Percentiles rank a stretch among this genome's conserved stretches.
These are phyloP conservation scores for Geotrichum restrictum DNA, from an alignment of 1,139 yeast genomes.

Conservation along the genomic window DNA sequence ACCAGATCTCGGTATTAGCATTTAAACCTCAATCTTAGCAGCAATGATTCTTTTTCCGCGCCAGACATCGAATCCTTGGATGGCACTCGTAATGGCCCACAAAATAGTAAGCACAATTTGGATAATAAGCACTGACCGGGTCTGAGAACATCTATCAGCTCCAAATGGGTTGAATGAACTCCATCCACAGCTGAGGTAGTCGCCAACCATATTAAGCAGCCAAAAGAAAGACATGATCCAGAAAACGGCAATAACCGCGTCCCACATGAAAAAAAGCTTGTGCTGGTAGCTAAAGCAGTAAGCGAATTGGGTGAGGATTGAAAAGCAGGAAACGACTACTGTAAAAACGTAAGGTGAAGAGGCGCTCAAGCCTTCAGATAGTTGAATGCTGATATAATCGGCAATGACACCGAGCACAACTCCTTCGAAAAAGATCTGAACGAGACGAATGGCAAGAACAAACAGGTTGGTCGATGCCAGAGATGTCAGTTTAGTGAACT, in stretches of 20 bases:
- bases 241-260: constrained; percentile 29
- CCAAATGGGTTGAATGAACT: constrained; percentile 37
- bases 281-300: constrained; percentile 34
- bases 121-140: constrained; percentile 33
- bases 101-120: constrained; percentile 31
- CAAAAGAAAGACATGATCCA: constrained; percentile 35
- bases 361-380: constrained; percentile 25
- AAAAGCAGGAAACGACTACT: constrained; percentile 30
- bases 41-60: constrained; percentile 17
- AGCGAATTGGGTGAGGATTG: constrained; percentile 34
- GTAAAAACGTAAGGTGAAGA: constrained; percentile 33
- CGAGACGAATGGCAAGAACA: constrained; percentile 31
- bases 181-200: constrained; percentile 32
- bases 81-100: constrained; percentile 32
- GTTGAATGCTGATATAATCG: constrained; percentile 30
- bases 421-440: constrained; percentile 37
- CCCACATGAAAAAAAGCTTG: constrained; percentile 32
- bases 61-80: constrained; percentile 23
- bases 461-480: constrained; percentile 35
- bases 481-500: constrained; percentile 10
- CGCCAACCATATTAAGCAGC: constrained; percentile 30
- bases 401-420: constrained; percentile 35
- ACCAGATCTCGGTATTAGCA: not conserved
- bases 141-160: constrained; percentile 33
- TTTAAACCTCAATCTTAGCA: constrained; percentile 17